phyloP scores from a whole-genome alignment of 768 basidiomycete species.

The Tephrocybe sp. region DNA sequence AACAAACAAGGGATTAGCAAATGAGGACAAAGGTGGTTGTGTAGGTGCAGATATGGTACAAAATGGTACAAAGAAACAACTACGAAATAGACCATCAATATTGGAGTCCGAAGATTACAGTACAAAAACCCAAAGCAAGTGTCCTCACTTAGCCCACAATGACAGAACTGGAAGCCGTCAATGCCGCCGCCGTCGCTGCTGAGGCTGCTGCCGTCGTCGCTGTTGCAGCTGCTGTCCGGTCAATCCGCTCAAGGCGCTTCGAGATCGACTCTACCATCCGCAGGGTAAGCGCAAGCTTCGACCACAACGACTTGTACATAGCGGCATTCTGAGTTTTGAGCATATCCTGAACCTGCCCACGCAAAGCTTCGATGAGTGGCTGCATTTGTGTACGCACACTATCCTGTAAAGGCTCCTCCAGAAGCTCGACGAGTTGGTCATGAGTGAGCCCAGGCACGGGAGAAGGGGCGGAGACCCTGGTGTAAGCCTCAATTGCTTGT shows the following conservation, averaged over 20 bases:
- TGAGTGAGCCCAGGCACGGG: conserved; percentile 18
- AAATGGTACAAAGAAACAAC: no score
- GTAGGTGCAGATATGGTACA: no score
- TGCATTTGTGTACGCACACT: conserved; percentile 21
- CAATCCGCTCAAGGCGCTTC: conserved; percentile 9
- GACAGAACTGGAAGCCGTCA: no score
- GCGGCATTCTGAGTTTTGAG: conserved; percentile 21
- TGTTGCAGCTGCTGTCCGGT: background rate
- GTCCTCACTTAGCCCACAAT: no score
- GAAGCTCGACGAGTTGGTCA: conserved; percentile 22
- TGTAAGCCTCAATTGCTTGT: conserved; percentile 22
- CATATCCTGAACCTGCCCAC: conserved; percentile 21
- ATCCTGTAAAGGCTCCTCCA: conserved; percentile 26
- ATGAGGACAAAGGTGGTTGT: no score
- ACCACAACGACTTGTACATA: conserved; percentile 26
- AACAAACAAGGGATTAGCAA: no score
- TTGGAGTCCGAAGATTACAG: no score
- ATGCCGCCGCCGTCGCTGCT: background rate
- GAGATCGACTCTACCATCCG: conserved; percentile 19
- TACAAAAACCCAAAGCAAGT: no score
- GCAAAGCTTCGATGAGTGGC: conserved; percentile 23
- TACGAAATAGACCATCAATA: no score
- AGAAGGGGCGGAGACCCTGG: conserved; percentile 17
- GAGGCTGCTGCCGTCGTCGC: background rate
- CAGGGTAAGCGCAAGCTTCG: conserved; percentile 19